Evolutionary conservation across 1,139 yeast genomes (phyloP), one percentile per base, ranked within the genome.

Genomic region (Geotrichum fermentans): DNA sequence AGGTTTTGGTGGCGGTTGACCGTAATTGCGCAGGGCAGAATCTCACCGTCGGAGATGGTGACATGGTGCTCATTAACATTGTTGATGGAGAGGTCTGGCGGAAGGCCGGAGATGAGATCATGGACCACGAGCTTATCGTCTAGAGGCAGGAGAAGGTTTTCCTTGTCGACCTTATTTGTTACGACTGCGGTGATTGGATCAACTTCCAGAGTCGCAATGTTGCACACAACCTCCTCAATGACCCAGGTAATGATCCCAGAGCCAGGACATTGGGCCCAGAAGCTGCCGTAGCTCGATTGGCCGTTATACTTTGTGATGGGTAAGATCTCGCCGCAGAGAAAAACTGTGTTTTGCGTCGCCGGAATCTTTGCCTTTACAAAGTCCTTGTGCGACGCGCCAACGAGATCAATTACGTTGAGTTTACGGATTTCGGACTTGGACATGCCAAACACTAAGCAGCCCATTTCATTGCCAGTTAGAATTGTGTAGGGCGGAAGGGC

Each of bases 151-250:
- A 49, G 46, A 22, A 57, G 48, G 16, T 48, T 40, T 16, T 51
- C 43, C 35, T 48, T 51, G 39, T 56, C 56, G 33, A 55, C 56
- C 13, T 60, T 60, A 6, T 49, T 42, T 11, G 44, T 40, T 34
- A 69, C 63, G 63, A 40, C 42, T 4, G 59, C 56, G 14, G 53
- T 48, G 2, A 47, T 47, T 8, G 39, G 35, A 20, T 70, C 72
- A 32, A 80, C 68, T 17, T 76, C 69, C 8, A 86, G 67, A 59
- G 82, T 86, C 53, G 84, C 76, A 3, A 86, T 83, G 65, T 84
- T 94, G 64, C 94, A 83, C 1, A 87, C 85, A 29, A 87, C 85
- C 62, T 87, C 95, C 59, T 89, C 96, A 62, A 90, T 82, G 71
- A 87, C 88, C 71, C 94, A 82, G 40, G 88, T 83, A 47, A 89